phyloP scores from a whole-genome alignment of 148 eudicot species.

The Rhododendron ovatum region DNA sequence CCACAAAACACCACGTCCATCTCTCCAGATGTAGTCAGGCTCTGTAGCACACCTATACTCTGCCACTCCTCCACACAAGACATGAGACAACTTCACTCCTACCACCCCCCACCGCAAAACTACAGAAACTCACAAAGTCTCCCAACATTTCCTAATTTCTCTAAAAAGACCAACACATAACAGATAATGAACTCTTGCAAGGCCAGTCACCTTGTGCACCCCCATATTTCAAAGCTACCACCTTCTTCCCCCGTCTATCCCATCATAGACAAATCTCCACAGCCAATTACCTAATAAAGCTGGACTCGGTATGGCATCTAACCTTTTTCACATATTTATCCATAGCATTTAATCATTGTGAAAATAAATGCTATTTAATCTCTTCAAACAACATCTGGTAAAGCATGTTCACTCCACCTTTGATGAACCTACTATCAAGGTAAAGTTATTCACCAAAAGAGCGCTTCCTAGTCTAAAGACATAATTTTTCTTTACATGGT shows the following conservation, averaged over 20 bases:
- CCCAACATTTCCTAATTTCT: not conserved
- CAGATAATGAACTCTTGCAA: not conserved
- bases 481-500: not conserved
- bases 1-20: not conserved
- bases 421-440: not conserved
- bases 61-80: not conserved
- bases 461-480: not conserved
- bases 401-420: not conserved
- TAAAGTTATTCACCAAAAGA: not conserved
- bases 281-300: not conserved
- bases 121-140: not conserved
- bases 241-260: not conserved
- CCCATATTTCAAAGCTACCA: not conserved
- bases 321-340: not conserved
- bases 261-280: not conserved
- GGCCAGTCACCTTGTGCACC: not conserved
- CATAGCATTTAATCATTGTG: no score
- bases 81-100: not conserved
- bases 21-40: not conserved
- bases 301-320: not conserved
- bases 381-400: not conserved
- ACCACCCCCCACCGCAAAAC: not conserved
- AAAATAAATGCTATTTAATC: no score
- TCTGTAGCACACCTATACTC: not conserved
- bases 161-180: not conserved